A percentile compares a stretch with the other conserved stretches of the same genome.
These are phyloP conservation scores for Ophiostoma ips DNA, from an alignment of 2,329 filamentous ascomycete genomes.

Conservation along the genomic window DNA sequence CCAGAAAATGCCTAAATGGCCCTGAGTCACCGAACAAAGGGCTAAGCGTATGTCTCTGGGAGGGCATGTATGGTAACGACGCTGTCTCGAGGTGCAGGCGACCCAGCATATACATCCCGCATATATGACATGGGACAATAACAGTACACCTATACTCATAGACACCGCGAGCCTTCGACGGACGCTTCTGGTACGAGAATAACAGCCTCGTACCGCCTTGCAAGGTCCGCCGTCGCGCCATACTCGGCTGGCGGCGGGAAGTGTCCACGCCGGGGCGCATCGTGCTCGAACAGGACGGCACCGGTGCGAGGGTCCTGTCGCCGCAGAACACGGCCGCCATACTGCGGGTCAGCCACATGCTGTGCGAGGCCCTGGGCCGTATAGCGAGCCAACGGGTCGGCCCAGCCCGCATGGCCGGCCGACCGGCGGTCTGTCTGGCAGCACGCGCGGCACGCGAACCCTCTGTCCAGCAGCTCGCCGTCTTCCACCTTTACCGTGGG, in stretches of 20 bases:
- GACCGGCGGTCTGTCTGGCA: slow-evolving; percentile 8
- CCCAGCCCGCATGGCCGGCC: slow-evolving; percentile 11
- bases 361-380: slow-evolving; percentile 8
- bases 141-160: too few relatives aligned
- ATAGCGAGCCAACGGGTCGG: slow-evolving; percentile 11
- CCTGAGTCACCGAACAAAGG: too few relatives aligned
- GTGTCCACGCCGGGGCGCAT: slow-evolving; percentile 6
- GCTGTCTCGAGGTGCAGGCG: too few relatives aligned
- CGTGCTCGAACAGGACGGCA: slow-evolving; percentile 8
- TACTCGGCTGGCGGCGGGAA: slow-evolving; percentile 12
- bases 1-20: too few relatives aligned
- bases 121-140: too few relatives aligned
- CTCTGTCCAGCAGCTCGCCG: slow-evolving; percentile 8
- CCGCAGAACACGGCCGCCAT: slow-evolving; percentile 11
- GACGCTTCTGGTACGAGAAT: slow-evolving; percentile 4
- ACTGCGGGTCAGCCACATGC: slow-evolving; percentile 9
- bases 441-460: slow-evolving; percentile 12
- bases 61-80: too few relatives aligned
- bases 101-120: too few relatives aligned
- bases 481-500: background rate
- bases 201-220: slow-evolving; percentile 6
- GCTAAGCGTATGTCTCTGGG: too few relatives aligned
- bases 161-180: too few relatives aligned
- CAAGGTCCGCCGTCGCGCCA: slow-evolving; percentile 11
- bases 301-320: slow-evolving; percentile 1